Conservation (phyloP, 768 basidiomycete genomes). For the Boletus tomentosulus region DNA sequence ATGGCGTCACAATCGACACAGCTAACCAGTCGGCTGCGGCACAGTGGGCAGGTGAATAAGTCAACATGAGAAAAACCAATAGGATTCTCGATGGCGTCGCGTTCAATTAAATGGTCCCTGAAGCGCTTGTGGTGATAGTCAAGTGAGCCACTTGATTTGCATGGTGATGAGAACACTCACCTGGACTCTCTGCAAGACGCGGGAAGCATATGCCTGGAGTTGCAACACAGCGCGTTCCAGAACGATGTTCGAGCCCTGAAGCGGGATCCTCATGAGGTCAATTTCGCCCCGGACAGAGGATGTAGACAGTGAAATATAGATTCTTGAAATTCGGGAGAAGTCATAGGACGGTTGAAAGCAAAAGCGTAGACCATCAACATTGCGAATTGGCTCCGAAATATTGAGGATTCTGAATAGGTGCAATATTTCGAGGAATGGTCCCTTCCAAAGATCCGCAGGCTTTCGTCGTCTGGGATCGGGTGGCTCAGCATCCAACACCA, state of each 20-base stretch:
- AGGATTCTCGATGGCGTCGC: not conserved
- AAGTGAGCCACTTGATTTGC: not conserved
- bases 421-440: slow-evolving; percentile 12
- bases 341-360: slow-evolving; percentile 15
- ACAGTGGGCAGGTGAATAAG: slow-evolving; percentile 2
- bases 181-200: not conserved
- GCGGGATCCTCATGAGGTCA: not conserved
- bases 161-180: not conserved
- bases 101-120: not conserved
- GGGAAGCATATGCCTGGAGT: not conserved
- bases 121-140: not conserved
- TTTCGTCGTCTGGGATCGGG: not conserved
- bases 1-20: slow-evolving; percentile 1
- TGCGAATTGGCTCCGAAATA: not conserved
- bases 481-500: not conserved
- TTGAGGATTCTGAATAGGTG: not conserved
- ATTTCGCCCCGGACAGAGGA: not conserved
- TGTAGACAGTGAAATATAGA: slow-evolving; percentile 8
- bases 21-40: not conserved
- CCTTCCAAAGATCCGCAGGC: slow-evolving; percentile 1
- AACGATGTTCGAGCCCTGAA: not conserved
- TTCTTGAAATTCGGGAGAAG: slow-evolving; percentile 8
- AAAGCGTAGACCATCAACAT: not conserved
- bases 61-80: not conserved
- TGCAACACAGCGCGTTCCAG: not conserved